Evolutionary conservation across 108 stramenopile species (phyloP).

Genomic region (Pseudonitzschia pungens): DNA sequence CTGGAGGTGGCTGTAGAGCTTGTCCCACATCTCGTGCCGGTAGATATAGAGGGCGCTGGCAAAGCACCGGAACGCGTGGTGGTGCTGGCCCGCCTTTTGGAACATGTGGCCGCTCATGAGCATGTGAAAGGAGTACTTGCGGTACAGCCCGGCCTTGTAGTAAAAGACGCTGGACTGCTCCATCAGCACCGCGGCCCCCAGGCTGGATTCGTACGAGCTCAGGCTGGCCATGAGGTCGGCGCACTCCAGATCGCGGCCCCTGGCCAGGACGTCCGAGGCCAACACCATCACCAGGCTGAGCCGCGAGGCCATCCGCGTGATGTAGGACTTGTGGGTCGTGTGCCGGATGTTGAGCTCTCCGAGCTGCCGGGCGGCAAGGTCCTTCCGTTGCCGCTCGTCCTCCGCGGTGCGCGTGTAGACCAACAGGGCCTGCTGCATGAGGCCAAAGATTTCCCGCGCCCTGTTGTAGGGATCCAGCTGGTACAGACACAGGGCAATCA

Average conservation of each 20-base stretch:
- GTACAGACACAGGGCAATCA: constrained; percentile 81
- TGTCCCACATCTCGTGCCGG: constrained; percentile 69
- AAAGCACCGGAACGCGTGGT: constrained; percentile 88
- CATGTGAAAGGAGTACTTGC: constrained; percentile 91
- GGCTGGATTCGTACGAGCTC: constrained; percentile 77
- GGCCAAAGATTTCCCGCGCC: constrained; percentile 42
- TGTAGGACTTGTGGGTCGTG: constrained; percentile 50
- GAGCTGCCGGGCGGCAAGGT: constrained; percentile 30
- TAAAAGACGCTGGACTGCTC: constrained; percentile 83
- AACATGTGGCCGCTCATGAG: constrained; percentile 93
- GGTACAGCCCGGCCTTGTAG: constrained; percentile 63
- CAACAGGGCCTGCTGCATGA: constrained; percentile 67
- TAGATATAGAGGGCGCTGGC: constrained; percentile 77
- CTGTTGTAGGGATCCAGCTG: constrained; percentile 54
- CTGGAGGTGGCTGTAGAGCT: constrained; percentile 76
- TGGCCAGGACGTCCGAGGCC: constrained; percentile 37
- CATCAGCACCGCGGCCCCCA: constrained; percentile 81
- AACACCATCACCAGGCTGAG: constrained; percentile 68
- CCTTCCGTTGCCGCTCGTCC: constrained; percentile 50
- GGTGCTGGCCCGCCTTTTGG: constrained; percentile 76
- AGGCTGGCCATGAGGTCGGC: constrained; percentile 84
- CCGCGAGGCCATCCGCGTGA: constrained; percentile 76
- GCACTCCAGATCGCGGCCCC: constrained; percentile 71
- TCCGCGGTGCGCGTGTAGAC: constrained; percentile 78
- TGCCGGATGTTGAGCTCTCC: neutral